These are phyloP conservation scores for Pugionium dolabratum DNA, from an alignment of 345 rosid species.

Conservation along the genomic window DNA sequence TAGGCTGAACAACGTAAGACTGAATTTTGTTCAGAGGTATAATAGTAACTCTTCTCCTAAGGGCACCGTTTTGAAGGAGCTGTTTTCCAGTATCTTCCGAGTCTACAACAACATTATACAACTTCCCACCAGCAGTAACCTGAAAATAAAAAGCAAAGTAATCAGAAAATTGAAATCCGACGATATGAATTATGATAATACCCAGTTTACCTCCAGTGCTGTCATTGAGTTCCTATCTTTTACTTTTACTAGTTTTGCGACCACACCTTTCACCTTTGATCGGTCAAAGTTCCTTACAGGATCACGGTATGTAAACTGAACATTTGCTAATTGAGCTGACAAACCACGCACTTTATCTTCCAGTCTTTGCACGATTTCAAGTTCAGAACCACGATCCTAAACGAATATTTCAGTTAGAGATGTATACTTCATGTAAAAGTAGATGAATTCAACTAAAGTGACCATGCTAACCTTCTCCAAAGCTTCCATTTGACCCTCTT, in stretches of 20 bases:
- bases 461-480: slow-evolving; percentile 69
- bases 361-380: slow-evolving; percentile 69
- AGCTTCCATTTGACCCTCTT: slow-evolving; percentile 86
- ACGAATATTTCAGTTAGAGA: slow-evolving; percentile 32
- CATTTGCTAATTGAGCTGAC: slow-evolving; percentile 75
- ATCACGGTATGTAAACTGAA: slow-evolving; percentile 82
- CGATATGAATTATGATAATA: slow-evolving; percentile 20
- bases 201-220: slow-evolving; percentile 78
- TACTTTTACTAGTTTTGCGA: slow-evolving; percentile 86
- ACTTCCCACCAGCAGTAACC: slow-evolving; percentile 95
- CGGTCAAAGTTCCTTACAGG: slow-evolving; percentile 84
- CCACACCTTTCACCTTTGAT: slow-evolving; percentile 94
- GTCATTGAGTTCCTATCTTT: slow-evolving; percentile 79
- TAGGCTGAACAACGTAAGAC: slow-evolving; percentile 52
- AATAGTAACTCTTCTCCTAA: slow-evolving; percentile 86
- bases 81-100: slow-evolving; percentile 88
- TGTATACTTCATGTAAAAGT: slow-evolving; percentile 2
- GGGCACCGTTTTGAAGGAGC: slow-evolving; percentile 92
- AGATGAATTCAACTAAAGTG: slow-evolving; percentile 18
- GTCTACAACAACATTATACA: slow-evolving; percentile 91
- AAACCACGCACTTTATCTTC: slow-evolving; percentile 74
- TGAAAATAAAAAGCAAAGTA: slow-evolving; percentile 40
- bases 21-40: slow-evolving; percentile 92
- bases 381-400: slow-evolving; percentile 74
- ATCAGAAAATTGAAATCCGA: slow-evolving; percentile 20